Conservation (phyloP, 768 basidiomycete genomes). For the Suillus brevipes region DNA sequence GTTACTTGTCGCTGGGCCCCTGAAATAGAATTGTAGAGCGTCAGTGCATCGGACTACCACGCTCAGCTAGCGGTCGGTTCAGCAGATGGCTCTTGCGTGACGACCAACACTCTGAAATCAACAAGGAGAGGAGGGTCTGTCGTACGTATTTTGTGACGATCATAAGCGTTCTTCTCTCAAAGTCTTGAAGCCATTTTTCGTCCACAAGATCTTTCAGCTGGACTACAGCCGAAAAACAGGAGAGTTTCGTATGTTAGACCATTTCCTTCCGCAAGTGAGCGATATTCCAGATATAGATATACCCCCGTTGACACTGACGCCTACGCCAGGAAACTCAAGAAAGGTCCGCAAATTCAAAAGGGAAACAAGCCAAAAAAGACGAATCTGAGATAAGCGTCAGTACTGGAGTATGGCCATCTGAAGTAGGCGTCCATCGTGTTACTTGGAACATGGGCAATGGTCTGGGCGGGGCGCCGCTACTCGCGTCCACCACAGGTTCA, state of each 20-base stretch:
- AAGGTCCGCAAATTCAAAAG: constrained; percentile 34
- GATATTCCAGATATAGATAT: not conserved
- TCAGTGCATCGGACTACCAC: constrained; percentile 81
- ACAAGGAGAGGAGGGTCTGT: constrained; percentile 71
- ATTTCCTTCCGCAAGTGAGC: constrained; percentile 70
- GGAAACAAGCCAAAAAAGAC: constrained; percentile 32
- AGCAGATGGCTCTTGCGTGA: constrained; percentile 79
- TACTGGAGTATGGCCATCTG: constrained; percentile 75
- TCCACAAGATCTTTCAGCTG: constrained; percentile 80
- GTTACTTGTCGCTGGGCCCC: not conserved
- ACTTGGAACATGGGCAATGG: constrained; percentile 83
- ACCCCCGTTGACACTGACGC: constrained; percentile 1
- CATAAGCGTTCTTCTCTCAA: constrained; percentile 2
- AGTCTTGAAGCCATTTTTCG: constrained; percentile 62
- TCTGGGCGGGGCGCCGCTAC: constrained; percentile 51
- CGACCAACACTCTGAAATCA: constrained; percentile 68
- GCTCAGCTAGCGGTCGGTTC: constrained; percentile 81
- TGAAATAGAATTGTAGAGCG: constrained; percentile 44
- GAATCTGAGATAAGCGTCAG: constrained; percentile 30
- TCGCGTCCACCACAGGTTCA: constrained; percentile 80
- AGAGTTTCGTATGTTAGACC: constrained; percentile 87
- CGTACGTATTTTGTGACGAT: constrained; percentile 41
- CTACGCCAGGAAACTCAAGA: constrained; percentile 47
- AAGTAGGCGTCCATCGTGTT: constrained; percentile 76
- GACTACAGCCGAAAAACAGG: constrained; percentile 79